Conservation (phyloP, 768 basidiomycete species). For the Phanerochaete sordida region DNA sequence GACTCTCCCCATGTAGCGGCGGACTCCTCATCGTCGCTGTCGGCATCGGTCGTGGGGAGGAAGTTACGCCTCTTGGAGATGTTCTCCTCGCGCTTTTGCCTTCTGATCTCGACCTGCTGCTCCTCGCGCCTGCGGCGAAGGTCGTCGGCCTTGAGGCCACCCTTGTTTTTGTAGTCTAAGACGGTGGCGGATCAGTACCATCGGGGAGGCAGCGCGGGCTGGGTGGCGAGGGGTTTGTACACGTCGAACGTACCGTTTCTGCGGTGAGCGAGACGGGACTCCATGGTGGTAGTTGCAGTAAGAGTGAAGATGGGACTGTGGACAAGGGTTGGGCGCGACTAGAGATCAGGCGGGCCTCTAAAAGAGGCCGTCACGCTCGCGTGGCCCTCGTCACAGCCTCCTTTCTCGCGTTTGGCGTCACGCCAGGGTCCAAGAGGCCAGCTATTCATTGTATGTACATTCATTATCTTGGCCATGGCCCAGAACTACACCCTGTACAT, state of each 20-base stretch:
- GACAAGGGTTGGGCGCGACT: slow-evolving; percentile 19
- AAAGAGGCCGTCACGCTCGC: slow-evolving; percentile 16
- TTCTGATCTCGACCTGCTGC: slow-evolving; percentile 97
- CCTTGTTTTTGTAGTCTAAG: slow-evolving; percentile 88
- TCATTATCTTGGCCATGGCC: no score
- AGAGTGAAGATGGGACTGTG: slow-evolving; percentile 13
- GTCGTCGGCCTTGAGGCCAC: slow-evolving; percentile 85
- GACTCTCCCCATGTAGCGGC: slow-evolving; percentile 63
- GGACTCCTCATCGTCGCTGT: slow-evolving; percentile 87
- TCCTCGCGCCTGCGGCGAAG: slow-evolving; percentile 96
- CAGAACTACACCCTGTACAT: no score
- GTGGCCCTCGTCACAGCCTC: slow-evolving; percentile 11
- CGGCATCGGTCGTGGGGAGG: slow-evolving; percentile 64
- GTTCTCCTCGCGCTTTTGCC: slow-evolving; percentile 98
- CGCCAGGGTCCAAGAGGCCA: neutral
- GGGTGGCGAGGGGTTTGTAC: neutral
- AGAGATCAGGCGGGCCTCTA: slow-evolving; percentile 18
- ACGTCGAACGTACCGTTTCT: slow-evolving; percentile 52
- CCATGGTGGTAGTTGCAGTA: slow-evolving; percentile 31
- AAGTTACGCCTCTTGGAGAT: slow-evolving; percentile 97
- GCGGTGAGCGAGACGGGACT: slow-evolving; percentile 73
- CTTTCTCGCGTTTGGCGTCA: neutral
- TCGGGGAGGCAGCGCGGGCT: neutral
- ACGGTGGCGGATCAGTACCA: slow-evolving; percentile 35
- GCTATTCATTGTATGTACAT: neutral